Evolutionary conservation across 495 filamentous ascomycete genomes (phyloP).

Genomic region (Darksidea phi): DNA sequence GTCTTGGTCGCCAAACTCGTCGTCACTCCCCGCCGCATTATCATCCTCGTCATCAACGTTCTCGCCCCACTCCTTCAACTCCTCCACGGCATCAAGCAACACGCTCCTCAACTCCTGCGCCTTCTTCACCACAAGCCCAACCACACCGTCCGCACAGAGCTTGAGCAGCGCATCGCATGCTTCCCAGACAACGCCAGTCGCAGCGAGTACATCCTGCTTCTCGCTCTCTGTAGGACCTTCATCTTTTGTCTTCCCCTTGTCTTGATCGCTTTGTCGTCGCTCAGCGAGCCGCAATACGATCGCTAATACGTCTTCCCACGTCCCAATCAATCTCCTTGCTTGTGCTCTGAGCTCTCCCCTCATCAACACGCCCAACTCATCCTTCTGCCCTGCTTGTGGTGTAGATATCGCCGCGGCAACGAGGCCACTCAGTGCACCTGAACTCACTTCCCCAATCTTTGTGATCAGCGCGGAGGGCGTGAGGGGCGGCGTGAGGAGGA

Average conservation of each 20-base stretch:
- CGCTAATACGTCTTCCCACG: slow-evolving; percentile 45
- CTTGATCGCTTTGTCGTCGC: slow-evolving; percentile 42
- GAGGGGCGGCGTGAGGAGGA: slow-evolving; percentile 81
- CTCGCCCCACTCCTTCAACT: slow-evolving; percentile 73
- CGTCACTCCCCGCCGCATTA: slow-evolving; percentile 44
- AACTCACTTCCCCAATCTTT: slow-evolving; percentile 64
- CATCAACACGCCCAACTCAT: slow-evolving; percentile 41
- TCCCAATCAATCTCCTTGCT: slow-evolving; percentile 43
- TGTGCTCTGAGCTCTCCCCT: slow-evolving; percentile 52
- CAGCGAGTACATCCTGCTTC: slow-evolving; percentile 54
- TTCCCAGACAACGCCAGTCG: slow-evolving; percentile 64
- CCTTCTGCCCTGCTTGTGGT: slow-evolving; percentile 55
- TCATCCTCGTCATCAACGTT: slow-evolving; percentile 59
- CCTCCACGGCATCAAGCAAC: slow-evolving; percentile 74
- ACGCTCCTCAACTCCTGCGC: slow-evolving; percentile 60
- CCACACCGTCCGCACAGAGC: slow-evolving; percentile 62
- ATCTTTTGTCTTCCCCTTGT: slow-evolving; percentile 43
- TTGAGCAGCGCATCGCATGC: slow-evolving; percentile 69
- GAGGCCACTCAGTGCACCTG: slow-evolving; percentile 66
- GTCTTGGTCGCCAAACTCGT: slow-evolving; percentile 55
- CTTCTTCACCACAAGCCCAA: slow-evolving; percentile 46
- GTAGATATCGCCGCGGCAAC: slow-evolving; percentile 57
- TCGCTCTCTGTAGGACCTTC: slow-evolving; percentile 27
- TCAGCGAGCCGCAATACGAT: slow-evolving; percentile 38
- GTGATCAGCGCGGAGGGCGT: slow-evolving; percentile 69